phyloP scores from a whole-genome alignment of 2,329 filamentous ascomycete species.

The Hymenoscyphus linearis region DNA sequence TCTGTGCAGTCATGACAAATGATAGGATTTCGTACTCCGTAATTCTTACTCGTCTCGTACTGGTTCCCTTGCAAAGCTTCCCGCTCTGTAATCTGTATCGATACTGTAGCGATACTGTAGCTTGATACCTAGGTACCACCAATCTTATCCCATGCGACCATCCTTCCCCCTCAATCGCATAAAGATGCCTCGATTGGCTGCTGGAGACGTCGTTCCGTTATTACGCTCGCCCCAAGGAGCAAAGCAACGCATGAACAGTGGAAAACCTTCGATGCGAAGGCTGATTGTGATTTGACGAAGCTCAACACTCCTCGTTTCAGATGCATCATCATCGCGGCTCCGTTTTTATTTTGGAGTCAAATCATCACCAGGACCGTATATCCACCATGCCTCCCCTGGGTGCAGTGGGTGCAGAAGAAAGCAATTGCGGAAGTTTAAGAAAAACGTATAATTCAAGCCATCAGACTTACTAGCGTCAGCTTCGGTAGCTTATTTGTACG shows the following conservation, averaged over 20 bases:
- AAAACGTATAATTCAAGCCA: neutral
- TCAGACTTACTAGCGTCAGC: neutral
- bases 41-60: too few species aligned
- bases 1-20: too few species aligned
- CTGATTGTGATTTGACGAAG: constrained; percentile 11
- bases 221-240: constrained; percentile 3
- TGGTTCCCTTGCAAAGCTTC: too few species aligned
- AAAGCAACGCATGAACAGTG: constrained; percentile 4
- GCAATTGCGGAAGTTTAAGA: neutral
- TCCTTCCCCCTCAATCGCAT: neutral
- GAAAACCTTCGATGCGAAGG: constrained; percentile 4
- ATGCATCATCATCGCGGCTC: neutral
- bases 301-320: constrained; percentile 9
- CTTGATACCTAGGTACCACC: neutral
- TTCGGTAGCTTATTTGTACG: neutral
- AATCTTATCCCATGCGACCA: neutral
- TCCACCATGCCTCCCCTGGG: neutral
- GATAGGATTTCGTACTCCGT: too few species aligned
- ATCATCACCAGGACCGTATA: constrained; percentile 3
- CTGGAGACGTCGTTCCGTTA: neutral
- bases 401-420: neutral
- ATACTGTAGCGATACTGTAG: too few species aligned
- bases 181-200: neutral
- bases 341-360: constrained; percentile 4
- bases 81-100: too few species aligned